phyloP scores from a whole-genome alignment of 371 early-diverging fungal genomes.

The Actinomortierella wolfii region DNA sequence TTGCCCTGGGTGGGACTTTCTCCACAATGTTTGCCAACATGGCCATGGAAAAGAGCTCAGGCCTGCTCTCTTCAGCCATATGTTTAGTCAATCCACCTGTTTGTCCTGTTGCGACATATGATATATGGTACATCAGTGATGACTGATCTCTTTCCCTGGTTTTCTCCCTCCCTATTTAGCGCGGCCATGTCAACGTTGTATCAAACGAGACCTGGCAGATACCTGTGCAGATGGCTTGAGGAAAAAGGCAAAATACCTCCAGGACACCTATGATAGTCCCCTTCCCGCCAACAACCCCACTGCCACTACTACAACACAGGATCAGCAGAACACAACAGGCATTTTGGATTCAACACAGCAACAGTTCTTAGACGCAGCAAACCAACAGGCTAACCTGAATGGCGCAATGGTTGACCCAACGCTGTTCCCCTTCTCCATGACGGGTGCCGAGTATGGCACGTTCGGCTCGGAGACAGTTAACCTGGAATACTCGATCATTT shows the following conservation, averaged over 20 bases:
- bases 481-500: conserved; percentile 86
- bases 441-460: conserved; percentile 45
- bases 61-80: too few relatives aligned
- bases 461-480: conserved; percentile 88
- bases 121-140: neutral
- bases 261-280: conserved; percentile 49
- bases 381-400: conserved; percentile 3
- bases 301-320: conserved; percentile 8
- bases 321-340: neutral
- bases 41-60: too few relatives aligned
- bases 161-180: conserved; percentile 37
- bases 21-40: too few relatives aligned
- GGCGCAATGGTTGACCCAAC: conserved; percentile 22
- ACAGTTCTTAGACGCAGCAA: conserved; percentile 5
- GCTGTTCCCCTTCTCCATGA: conserved; percentile 38
- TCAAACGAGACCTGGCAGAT: conserved; percentile 72
- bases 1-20: too few relatives aligned
- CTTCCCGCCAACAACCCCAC: conserved; percentile 20
- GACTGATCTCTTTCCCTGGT: neutral
- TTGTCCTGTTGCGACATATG: neutral
- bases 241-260: conserved; percentile 84
- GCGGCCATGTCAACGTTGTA: conserved; percentile 87
- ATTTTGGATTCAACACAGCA: conserved; percentile 4
- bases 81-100: conserved; percentile 1
- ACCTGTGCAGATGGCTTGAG: conserved; percentile 80